These are phyloP conservation scores for Helotiales sp. DNA, from an alignment of 2,329 filamentous ascomycete species.

Conservation along the genomic window DNA sequence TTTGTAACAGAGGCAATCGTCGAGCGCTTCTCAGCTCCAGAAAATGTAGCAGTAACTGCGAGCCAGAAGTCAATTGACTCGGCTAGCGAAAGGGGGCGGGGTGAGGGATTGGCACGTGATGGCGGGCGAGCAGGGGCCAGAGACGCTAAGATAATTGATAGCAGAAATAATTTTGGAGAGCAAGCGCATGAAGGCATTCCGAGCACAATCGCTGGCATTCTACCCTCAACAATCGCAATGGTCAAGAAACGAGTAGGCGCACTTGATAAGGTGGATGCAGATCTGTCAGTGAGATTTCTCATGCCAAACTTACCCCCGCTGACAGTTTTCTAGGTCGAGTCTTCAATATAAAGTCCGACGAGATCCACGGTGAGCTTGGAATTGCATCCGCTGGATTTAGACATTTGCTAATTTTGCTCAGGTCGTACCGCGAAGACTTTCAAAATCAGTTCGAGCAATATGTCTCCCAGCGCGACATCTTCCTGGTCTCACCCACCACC, in stretches of 20 bases:
- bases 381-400: not conserved
- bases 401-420: slow-evolving; percentile 43
- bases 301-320: slow-evolving; percentile 15
- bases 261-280: slow-evolving; percentile 93
- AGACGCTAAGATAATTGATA: slow-evolving; percentile 41
- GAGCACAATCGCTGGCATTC: slow-evolving; percentile 9
- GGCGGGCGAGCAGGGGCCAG: slow-evolving; percentile 19
- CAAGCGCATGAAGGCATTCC: slow-evolving; percentile 22
- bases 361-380: slow-evolving; percentile 71
- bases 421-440: slow-evolving; percentile 90
- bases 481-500: slow-evolving; percentile 80
- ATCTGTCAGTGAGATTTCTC: slow-evolving; percentile 61
- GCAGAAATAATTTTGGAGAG: slow-evolving; percentile 39
- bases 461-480: slow-evolving; percentile 88
- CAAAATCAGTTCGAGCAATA: slow-evolving; percentile 89
- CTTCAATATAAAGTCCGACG: slow-evolving; percentile 89
- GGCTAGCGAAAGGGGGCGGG: not conserved
- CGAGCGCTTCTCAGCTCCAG: too few species aligned
- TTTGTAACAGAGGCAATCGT: too few species aligned
- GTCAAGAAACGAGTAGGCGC: slow-evolving; percentile 89
- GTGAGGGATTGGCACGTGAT: not conserved
- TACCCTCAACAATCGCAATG: slow-evolving; percentile 53
- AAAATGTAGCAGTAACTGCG: too few species aligned
- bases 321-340: slow-evolving; percentile 63
- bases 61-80: too few species aligned